Conservation (phyloP, 495 filamentous ascomycete genomes). For the Aspergillus nanangensis region DNA sequence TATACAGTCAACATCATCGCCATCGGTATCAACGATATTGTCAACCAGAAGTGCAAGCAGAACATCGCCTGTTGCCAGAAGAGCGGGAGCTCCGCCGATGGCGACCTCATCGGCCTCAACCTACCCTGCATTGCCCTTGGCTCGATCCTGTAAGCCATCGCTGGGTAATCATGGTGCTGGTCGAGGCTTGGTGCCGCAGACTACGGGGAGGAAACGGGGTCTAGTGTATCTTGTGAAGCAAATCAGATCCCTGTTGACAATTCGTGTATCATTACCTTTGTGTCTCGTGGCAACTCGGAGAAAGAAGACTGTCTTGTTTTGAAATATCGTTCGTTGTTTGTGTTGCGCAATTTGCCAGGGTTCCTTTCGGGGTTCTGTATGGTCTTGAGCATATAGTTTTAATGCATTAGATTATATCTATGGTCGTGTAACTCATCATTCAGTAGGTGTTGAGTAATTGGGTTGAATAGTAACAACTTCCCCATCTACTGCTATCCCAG, state of each 20-base stretch:
- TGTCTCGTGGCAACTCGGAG: slow-evolving; percentile 36
- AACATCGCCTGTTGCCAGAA: slow-evolving; percentile 49
- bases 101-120: slow-evolving; percentile 37
- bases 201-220: slow-evolving; percentile 18
- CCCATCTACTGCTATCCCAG: too few relatives aligned
- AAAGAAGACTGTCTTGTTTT: slow-evolving; percentile 32
- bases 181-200: slow-evolving; percentile 12
- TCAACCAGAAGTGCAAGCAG: slow-evolving; percentile 47
- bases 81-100: slow-evolving; percentile 29
- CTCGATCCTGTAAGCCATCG: slow-evolving; percentile 39
- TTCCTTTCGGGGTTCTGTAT: too few relatives aligned
- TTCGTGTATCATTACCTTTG: slow-evolving; percentile 32
- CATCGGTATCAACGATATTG: slow-evolving; percentile 31
- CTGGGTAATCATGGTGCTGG: slow-evolving; percentile 14
- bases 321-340: not conserved
- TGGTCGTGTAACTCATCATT: too few relatives aligned
- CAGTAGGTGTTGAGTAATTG: too few relatives aligned
- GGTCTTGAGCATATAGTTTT: slow-evolving; percentile 19
- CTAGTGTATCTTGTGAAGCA: slow-evolving; percentile 18
- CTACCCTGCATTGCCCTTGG: slow-evolving; percentile 46
- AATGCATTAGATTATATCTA: slow-evolving; percentile 26
- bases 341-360: too few relatives aligned
- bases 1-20: slow-evolving; percentile 14
- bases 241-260: slow-evolving; percentile 21
- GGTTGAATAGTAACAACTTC: too few relatives aligned